Evolutionary conservation across 768 basidiomycete species (phyloP), one percentile per base, ranked within the genome.

Genomic region (Mycena metata): DNA sequence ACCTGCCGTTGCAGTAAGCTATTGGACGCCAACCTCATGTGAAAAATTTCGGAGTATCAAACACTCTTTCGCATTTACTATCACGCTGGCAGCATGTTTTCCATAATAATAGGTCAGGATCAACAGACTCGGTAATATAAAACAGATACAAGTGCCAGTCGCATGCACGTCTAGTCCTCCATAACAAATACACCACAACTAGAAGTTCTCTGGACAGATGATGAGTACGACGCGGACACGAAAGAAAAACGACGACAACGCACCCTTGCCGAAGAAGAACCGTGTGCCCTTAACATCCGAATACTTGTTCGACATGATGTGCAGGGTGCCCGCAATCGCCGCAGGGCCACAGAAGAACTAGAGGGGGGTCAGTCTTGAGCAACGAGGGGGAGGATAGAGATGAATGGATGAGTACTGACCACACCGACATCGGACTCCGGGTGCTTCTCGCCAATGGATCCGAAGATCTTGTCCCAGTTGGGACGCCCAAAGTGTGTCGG

Each of bases 401-500:
- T 6, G 30, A 30, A 6, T 24, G 30, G 6, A 6, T 24, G 41
- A 52, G 7, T 3, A 84, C 87, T 65, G 75, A 93, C 91, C 78
- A 97, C 95, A 64, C 96, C 96, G 64, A 94, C 91, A 76, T 97
- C 96, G 1, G 96, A 94, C 72, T 94, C 91, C 0, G 91, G 90
- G 73, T 98, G 96, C 77, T 91, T 93, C 76, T 93, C 90, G 1
- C 84, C 85, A 66, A 98, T 89, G 13, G 91, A 92, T 36, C 81
- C 73, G 80, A 93, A 94, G 13, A 91, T 89, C 56, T 88, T 86
- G 74, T 91, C 90, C 92, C 91, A 93, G 79, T 96, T 96, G 17
- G 96, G 96, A 62, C 96, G 82, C 46, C 96, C 94, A 74, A 94
- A 96, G 81, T 97, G 96, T 11, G 96, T 98, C 0, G 96, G 96